Percentiles rank a stretch among this genome's conserved stretches.
Conservation (phyloP, 352 stramenopile species). For the Thraustochytrium striatum region DNA sequence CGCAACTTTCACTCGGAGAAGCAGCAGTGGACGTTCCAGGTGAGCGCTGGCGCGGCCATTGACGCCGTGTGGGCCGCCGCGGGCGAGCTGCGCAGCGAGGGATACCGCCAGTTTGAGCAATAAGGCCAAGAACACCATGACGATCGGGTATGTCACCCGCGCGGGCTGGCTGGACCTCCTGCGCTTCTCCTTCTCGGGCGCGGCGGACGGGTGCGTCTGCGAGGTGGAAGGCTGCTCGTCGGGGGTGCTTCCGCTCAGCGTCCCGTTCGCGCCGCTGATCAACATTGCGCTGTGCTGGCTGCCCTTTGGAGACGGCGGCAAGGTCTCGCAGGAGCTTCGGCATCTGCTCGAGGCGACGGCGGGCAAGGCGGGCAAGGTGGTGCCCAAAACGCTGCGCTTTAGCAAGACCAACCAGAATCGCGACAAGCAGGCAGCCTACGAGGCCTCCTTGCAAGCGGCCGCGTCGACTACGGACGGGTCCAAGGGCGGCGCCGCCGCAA, state of each 20-base stretch:
- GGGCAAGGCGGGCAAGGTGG: no score
- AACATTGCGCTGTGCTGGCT: conserved; percentile 45
- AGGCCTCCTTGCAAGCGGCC: no score
- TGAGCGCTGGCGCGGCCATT: neutral
- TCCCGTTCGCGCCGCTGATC: conserved; percentile 40
- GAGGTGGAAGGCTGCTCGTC: neutral
- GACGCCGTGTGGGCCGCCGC: conserved; percentile 2
- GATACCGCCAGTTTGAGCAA: neutral
- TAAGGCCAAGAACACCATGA: neutral
- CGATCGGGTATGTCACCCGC: neutral
- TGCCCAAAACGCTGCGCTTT: no score
- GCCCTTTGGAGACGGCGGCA: conserved; percentile 45
- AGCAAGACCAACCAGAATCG: no score
- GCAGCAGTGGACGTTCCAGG: neutral
- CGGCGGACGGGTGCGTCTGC: neutral
- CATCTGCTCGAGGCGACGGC: no score
- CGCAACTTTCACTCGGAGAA: conserved; percentile 31
- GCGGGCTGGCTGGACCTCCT: conserved; percentile 30
- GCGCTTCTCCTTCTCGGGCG: neutral
- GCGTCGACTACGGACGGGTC: no score
- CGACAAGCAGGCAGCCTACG: no score
- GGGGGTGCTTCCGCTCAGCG: conserved; percentile 19
- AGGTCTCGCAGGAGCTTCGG: no score
- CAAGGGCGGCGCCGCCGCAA: no score
- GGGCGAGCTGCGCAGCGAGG: neutral